Percentiles rank a stretch among this genome's conserved stretches.
Evolutionary conservation across 768 basidiomycete genomes (phyloP).

Genomic region (Macrolepiota albuminosa): DNA sequence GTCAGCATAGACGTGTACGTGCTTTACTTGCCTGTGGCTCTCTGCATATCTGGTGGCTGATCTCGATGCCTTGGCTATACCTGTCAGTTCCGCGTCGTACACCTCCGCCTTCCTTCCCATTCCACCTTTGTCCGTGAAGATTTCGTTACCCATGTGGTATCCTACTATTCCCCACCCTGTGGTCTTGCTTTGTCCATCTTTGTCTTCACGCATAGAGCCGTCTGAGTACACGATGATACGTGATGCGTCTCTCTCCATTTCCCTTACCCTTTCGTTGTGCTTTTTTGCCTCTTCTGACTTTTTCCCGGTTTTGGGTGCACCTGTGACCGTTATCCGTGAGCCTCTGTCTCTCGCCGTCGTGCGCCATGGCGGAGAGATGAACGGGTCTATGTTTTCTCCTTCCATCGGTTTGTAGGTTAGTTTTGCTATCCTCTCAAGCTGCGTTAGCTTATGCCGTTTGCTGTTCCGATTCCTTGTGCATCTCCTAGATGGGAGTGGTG

Average conservation of each 20-base stretch:
- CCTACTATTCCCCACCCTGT: not conserved
- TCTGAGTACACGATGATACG: not conserved
- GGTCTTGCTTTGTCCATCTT: not conserved
- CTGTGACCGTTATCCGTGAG: no score
- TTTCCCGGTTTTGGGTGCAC: not conserved
- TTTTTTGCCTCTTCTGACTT: not conserved
- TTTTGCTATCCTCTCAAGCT: no score
- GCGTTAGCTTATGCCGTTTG: no score
- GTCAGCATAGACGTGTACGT: no score
- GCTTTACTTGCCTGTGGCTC: not conserved
- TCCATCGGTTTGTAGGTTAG: no score
- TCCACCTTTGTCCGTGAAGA: not conserved
- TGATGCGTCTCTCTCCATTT: not conserved
- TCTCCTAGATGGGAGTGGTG: no score
- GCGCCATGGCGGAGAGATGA: no score
- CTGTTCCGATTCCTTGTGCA: fast-evolving
- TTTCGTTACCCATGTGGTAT: not conserved
- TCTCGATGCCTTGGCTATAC: no score
- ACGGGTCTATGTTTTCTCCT: no score
- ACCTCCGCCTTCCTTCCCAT: not conserved
- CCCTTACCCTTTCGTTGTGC: not conserved
- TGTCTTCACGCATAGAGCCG: not conserved
- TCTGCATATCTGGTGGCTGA: no score
- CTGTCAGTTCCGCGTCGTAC: no score
- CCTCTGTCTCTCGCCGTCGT: no score